Percentiles rank a stretch among this genome's conserved stretches.
Conservation (phyloP, 1,139 yeast genomes). For the Spathaspora sp. region DNA sequence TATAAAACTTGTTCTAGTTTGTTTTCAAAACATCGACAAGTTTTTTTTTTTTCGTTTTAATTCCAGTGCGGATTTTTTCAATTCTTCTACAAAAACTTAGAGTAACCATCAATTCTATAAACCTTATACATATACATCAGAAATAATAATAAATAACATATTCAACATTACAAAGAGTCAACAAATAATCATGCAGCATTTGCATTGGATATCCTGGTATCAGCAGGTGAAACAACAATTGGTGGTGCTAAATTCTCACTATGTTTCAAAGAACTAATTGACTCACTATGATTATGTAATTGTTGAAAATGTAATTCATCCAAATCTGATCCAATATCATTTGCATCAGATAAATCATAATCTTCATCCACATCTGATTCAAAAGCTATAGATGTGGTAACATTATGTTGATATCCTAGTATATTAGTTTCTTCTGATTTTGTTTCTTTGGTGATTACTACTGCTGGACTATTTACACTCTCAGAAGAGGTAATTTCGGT, state of each 20-base stretch:
- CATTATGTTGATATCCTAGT: conserved; percentile 30
- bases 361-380: conserved; percentile 28
- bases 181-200: conserved; percentile 4
- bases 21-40: neutral
- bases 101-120: neutral
- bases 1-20: neutral
- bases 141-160: no score
- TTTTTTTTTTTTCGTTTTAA: neutral
- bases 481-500: conserved; percentile 3
- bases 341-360: conserved; percentile 30
- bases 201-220: neutral
- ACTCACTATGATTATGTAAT: neutral
- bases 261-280: neutral
- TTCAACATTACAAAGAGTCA: no score
- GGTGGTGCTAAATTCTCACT: neutral
- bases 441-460: neutral
- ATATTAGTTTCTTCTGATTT: conserved; percentile 15
- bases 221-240: conserved; percentile 2
- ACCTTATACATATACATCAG: no score
- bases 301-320: conserved; percentile 14
- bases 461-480: neutral
- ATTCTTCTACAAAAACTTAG: neutral
- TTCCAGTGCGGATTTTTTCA: neutral
- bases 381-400: conserved; percentile 21
- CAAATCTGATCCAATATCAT: conserved; percentile 16